A percentile compares a stretch with the other conserved stretches of the same genome.
phyloP scores from a whole-genome alignment of 257 asterid genomes.

The Salvia splendens region DNA sequence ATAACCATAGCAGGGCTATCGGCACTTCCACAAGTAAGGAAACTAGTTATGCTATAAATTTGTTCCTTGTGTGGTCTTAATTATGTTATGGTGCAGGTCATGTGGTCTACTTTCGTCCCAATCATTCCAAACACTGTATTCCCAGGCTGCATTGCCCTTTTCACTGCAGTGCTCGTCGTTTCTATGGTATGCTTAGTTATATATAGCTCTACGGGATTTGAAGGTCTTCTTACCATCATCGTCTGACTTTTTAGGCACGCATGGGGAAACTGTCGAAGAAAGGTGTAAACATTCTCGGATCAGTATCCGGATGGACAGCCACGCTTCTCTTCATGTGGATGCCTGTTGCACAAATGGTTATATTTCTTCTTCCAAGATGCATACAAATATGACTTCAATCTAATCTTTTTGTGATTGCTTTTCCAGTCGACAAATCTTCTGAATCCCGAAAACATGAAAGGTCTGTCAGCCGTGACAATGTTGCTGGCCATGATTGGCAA shows the following conservation, averaged over 20 bases:
- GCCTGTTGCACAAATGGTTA: conserved; percentile 92
- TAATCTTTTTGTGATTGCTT: background rate
- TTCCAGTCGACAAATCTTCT: conserved; percentile 82
- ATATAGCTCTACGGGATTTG: background rate
- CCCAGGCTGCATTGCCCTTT: conserved; percentile 70
- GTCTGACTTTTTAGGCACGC: conserved; percentile 56
- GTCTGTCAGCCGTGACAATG: conserved; percentile 88
- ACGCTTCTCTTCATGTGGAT: conserved; percentile 99
- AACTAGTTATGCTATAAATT: too few species aligned
- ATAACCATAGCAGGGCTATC: conserved; percentile 82
- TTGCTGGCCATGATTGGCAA: conserved; percentile 94
- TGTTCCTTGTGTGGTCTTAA: conserved; percentile 13
- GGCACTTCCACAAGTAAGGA: conserved; percentile 78
- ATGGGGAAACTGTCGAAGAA: conserved; percentile 78
- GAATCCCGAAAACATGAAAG: conserved; percentile 85
- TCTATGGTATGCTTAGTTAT: conserved; percentile 49
- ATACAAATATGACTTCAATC: background rate
- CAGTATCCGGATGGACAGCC: conserved; percentile 89
- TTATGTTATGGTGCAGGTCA: conserved; percentile 56
- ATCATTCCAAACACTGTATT: conserved; percentile 71
- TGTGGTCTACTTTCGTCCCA: conserved; percentile 98
- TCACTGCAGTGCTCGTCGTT: conserved; percentile 53
- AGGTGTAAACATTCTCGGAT: conserved; percentile 65
- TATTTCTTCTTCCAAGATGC: conserved; percentile 10
- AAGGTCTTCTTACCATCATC: background rate